These are phyloP conservation scores for Conoideocrella luteorostrata DNA, from an alignment of 2,329 filamentous ascomycete genomes.

Conservation along the genomic window DNA sequence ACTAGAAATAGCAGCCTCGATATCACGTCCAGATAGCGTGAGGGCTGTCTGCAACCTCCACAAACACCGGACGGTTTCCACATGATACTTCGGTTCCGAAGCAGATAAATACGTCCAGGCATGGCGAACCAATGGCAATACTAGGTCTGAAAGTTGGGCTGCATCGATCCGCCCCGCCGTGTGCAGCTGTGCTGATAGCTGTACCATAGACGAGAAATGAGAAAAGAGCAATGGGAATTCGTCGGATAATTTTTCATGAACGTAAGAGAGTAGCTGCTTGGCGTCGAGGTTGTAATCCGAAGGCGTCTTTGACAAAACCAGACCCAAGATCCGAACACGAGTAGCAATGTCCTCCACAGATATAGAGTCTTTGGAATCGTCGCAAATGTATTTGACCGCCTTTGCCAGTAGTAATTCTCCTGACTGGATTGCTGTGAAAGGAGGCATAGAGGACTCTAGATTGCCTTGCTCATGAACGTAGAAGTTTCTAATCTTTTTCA, in stretches of 20 bases:
- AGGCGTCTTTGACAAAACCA: conserved; percentile 49
- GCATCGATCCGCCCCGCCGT: conserved; percentile 43
- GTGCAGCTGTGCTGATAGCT: conserved; percentile 52
- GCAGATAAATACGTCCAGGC: conserved; percentile 79
- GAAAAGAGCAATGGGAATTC: conserved; percentile 39
- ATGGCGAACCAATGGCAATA: conserved; percentile 61
- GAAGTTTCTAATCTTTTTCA: conserved; percentile 57
- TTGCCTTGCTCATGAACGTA: conserved; percentile 67
- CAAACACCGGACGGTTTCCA: conserved; percentile 80
- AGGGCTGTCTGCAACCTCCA: conserved; percentile 79
- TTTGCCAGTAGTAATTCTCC: conserved; percentile 60
- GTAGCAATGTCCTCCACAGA: conserved; percentile 44
- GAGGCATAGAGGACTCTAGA: conserved; percentile 53
- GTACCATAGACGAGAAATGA: conserved; percentile 52
- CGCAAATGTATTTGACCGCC: conserved; percentile 45
- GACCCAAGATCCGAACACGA: conserved; percentile 53
- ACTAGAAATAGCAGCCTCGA: conserved; percentile 71
- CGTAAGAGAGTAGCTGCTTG: conserved; percentile 41
- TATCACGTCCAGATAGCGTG: conserved; percentile 59
- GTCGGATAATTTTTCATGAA: conserved; percentile 40
- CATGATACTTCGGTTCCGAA: conserved; percentile 84
- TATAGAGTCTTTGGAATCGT: conserved; percentile 35
- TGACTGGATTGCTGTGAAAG: conserved; percentile 49
- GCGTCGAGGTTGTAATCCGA: conserved; percentile 36
- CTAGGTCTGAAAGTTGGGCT: conserved; percentile 53